These are phyloP conservation scores for Pestalotiopsis sp. DNA, from an alignment of 2,329 filamentous ascomycete genomes.

Conservation along the genomic window DNA sequence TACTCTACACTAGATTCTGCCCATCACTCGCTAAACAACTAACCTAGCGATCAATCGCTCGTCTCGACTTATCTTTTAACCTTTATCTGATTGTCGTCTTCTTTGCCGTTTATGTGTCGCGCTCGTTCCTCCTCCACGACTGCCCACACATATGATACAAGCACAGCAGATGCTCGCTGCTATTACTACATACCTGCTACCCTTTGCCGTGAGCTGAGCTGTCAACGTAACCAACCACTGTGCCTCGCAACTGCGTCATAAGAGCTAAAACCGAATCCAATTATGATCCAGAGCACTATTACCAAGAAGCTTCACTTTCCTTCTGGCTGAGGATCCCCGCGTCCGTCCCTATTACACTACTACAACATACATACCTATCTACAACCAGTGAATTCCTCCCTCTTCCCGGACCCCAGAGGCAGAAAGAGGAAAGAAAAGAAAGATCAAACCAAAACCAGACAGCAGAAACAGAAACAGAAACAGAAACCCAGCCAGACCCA, in stretches of 20 bases:
- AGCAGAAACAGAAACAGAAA: not conserved
- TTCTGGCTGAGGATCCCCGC: not conserved
- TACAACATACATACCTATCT: not conserved
- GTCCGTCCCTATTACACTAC: not conserved
- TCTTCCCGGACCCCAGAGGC: not conserved
- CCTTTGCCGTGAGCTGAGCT: not conserved
- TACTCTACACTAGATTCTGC: too few relatives aligned
- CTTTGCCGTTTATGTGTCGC: too few relatives aligned
- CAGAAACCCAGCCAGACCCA: not conserved
- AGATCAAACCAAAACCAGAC: not conserved
- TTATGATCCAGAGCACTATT: not conserved
- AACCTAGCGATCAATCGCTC: too few relatives aligned
- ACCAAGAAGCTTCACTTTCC: not conserved
- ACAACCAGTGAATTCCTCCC: not conserved
- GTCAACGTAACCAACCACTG: not conserved
- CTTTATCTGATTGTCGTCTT: too few relatives aligned
- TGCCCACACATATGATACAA: too few relatives aligned
- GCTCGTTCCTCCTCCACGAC: too few relatives aligned
- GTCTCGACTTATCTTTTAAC: too few relatives aligned
- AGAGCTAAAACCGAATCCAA: not conserved
- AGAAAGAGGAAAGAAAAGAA: not conserved
- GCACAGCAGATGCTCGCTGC: too few relatives aligned
- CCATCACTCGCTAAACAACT: too few relatives aligned
- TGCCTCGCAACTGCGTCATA: conserved; percentile 1
- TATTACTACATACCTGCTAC: not conserved